A percentile compares a stretch with the other conserved stretches of the same genome.
These are phyloP conservation scores for California macrophylla DNA, from an alignment of 441 rosid species.

Conservation along the genomic window DNA sequence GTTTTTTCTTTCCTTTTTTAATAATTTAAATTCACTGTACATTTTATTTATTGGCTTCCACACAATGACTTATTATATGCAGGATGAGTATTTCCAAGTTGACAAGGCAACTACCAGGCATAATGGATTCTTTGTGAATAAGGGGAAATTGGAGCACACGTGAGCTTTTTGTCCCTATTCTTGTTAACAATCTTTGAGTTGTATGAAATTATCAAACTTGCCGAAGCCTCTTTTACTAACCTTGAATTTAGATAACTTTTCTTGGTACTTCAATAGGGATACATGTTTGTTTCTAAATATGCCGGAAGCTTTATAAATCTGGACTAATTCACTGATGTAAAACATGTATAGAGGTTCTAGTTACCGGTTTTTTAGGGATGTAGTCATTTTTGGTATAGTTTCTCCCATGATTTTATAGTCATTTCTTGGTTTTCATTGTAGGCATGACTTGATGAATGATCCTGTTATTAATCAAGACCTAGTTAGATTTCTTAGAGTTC, in stretches of 20 bases:
- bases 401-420: neutral
- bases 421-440: neutral
- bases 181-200: neutral
- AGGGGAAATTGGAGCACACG: slow-evolving; percentile 22
- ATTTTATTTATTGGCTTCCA: neutral
- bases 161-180: slow-evolving; percentile 17
- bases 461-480: no score
- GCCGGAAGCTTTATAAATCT: neutral
- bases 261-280: neutral
- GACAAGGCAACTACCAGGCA: slow-evolving; percentile 19
- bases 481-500: no score
- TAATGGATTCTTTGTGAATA: slow-evolving; percentile 20
- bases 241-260: slow-evolving; percentile 6
- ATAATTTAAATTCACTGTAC: neutral
- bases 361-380: neutral
- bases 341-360: neutral
- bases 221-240: neutral
- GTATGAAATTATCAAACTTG: slow-evolving; percentile 7
- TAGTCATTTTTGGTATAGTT: neutral
- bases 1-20: neutral
- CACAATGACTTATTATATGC: neutral
- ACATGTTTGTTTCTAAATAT: neutral
- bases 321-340: neutral
- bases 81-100: slow-evolving; percentile 30
- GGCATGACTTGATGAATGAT: neutral